Conservation (phyloP, 208 protist species). For the Leishmania mexicana region DNA sequence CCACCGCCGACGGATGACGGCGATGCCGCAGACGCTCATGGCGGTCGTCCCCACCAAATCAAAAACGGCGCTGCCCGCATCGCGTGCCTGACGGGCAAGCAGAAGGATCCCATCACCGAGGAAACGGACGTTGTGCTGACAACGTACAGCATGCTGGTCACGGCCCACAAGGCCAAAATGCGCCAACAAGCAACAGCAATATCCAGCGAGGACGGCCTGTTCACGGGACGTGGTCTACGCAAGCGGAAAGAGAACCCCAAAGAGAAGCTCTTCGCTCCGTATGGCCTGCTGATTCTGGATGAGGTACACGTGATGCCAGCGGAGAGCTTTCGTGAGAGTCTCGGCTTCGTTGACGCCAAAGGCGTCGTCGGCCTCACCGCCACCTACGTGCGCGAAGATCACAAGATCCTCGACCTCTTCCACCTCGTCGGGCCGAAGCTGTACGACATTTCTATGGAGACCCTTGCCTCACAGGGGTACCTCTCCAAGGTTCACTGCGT, state of each 20-base stretch:
- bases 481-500: constrained; percentile 98
- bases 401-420: constrained; percentile 97
- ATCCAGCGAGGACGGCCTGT: constrained; percentile 7
- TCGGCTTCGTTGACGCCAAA: constrained; percentile 93
- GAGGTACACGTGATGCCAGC: constrained; percentile 99
- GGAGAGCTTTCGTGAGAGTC: constrained; percentile 94
- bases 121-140: constrained; percentile 96
- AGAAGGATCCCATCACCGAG: constrained; percentile 90
- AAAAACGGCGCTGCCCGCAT: constrained; percentile 72
- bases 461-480: constrained; percentile 94
- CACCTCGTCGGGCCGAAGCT: constrained; percentile 99
- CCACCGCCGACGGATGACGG: constrained; percentile 12
- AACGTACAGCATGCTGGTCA: constrained; percentile 99
- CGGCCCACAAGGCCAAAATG: constrained; percentile 58
- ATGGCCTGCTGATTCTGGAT: constrained; percentile 86
- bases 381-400: constrained; percentile 97
- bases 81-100: constrained; percentile 91
- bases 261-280: constrained; percentile 79
- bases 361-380: constrained; percentile 99
- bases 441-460: constrained; percentile 99
- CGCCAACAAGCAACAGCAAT: constrained; percentile 29
- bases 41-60: constrained; percentile 7
- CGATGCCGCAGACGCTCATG: neutral
- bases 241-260: constrained; percentile 69
- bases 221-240: constrained; percentile 35